phyloP scores from a whole-genome alignment of 2,329 filamentous ascomycete genomes.

The Pseudocercospora macadamiae region DNA sequence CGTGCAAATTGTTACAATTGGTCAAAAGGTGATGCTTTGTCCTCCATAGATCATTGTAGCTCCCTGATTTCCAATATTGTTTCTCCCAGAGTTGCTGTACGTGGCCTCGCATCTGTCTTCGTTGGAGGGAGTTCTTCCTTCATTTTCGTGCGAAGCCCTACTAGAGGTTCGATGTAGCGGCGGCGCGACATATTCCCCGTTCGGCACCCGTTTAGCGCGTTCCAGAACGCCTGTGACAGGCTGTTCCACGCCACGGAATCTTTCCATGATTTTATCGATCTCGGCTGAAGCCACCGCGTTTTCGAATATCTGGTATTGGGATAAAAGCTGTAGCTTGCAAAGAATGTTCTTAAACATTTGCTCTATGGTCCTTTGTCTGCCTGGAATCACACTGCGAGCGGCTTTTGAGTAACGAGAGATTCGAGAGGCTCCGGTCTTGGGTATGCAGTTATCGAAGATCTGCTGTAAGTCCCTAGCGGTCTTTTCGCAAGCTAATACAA shows the following conservation, averaged over 20 bases:
- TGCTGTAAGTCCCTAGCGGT: neutral
- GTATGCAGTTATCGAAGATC: constrained; percentile 3
- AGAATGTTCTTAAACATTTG: constrained; percentile 4
- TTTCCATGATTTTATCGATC: constrained; percentile 2
- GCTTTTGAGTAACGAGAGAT: neutral
- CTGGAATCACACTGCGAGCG: neutral
- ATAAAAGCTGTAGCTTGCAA: neutral
- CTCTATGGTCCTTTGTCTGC: neutral
- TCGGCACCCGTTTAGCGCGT: neutral
- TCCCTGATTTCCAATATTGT: neutral
- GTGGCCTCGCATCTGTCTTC: neutral
- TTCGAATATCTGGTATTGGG: constrained; percentile 7
- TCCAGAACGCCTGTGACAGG: neutral
- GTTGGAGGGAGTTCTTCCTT: neutral
- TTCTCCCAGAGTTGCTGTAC: constrained; percentile 1
- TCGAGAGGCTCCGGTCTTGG: constrained; percentile 1
- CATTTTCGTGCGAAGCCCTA: neutral
- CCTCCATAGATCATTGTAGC: constrained; percentile 1
- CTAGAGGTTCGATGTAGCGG: too few species aligned
- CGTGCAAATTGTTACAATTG: neutral
- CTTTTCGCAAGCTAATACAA: constrained; percentile 5
- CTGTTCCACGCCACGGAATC: neutral
- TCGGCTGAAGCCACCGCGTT: constrained; percentile 1
- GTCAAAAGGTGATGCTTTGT: neutral
- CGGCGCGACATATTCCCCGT: too few species aligned